Evolutionary conservation across 108 stramenopile genomes (phyloP).

Genomic region (Bacterosira constricta): DNA sequence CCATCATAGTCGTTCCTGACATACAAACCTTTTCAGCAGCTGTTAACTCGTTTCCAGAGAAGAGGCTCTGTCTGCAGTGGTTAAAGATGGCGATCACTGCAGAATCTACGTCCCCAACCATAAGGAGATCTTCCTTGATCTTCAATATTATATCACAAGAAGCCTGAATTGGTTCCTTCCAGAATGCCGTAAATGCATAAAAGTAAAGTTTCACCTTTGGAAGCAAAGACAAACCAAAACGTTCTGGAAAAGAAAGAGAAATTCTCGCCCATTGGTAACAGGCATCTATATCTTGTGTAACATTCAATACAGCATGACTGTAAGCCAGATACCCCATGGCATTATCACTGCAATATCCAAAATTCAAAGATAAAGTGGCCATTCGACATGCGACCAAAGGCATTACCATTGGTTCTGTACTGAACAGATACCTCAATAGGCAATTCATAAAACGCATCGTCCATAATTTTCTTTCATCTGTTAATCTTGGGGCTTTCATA

Average conservation of each 20-base stretch:
- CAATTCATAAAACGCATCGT: neutral
- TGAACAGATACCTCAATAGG: neutral
- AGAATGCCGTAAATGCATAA: slow-evolving; percentile 2
- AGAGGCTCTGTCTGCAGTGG: slow-evolving; percentile 6
- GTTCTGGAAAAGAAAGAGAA: too few relatives aligned
- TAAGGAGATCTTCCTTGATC: neutral
- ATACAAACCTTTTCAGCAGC: neutral
- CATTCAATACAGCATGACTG: neutral
- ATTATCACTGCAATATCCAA: neutral
- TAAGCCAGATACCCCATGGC: neutral
- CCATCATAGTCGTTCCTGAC: slow-evolving; percentile 1
- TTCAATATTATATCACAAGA: neutral
- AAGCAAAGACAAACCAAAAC: neutral
- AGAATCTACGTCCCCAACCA: slow-evolving; percentile 8
- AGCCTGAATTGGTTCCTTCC: slow-evolving; percentile 17
- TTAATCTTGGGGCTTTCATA: neutral
- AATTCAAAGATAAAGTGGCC: neutral
- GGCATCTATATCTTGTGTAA: neutral
- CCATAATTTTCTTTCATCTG: neutral
- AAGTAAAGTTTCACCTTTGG: neutral
- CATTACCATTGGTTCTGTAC: neutral
- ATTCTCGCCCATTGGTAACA: neutral
- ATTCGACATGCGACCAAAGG: neutral
- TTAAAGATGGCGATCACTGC: neutral
- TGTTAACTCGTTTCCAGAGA: neutral